A percentile compares a stretch with the other conserved stretches of the same genome.
Conservation (phyloP, 495 filamentous ascomycete genomes). For the Staphylotrichum tortipilum region DNA sequence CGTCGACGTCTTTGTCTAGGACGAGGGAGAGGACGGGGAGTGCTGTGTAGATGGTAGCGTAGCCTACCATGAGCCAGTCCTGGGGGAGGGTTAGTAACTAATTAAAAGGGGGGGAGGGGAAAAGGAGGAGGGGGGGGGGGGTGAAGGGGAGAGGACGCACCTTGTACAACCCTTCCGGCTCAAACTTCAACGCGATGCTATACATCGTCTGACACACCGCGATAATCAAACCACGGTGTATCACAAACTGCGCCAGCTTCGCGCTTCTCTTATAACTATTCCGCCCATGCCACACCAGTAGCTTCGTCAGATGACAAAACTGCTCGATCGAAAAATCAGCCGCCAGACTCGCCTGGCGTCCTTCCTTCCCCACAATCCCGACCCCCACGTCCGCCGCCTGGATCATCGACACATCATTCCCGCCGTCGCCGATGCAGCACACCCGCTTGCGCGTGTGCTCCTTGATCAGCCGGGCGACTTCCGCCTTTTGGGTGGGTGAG, state of each 20-base stretch:
- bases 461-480: slow-evolving; percentile 84
- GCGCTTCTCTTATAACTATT: slow-evolving; percentile 94
- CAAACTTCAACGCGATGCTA: slow-evolving; percentile 81
- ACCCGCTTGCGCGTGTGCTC: slow-evolving; percentile 86
- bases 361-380: slow-evolving; percentile 97
- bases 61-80: slow-evolving; percentile 96
- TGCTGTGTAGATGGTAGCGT: slow-evolving; percentile 94
- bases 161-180: slow-evolving; percentile 87
- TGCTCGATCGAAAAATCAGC: slow-evolving; percentile 94
- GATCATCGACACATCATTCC: slow-evolving; percentile 99
- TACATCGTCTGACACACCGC: slow-evolving; percentile 95
- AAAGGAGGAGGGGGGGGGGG: neutral
- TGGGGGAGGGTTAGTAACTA: slow-evolving; percentile 24
- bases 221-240: slow-evolving; percentile 93
- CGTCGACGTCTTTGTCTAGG: slow-evolving; percentile 90
- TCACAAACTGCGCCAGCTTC: slow-evolving; percentile 96
- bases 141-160: slow-evolving; percentile 26
- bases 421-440: slow-evolving; percentile 94
- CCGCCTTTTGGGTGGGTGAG: slow-evolving; percentile 94
- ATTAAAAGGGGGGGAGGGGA: neutral
- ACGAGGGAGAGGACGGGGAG: slow-evolving; percentile 92
- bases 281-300: slow-evolving; percentile 95
- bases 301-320: slow-evolving; percentile 92
- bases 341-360: slow-evolving; percentile 84
- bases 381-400: slow-evolving; percentile 96